These are phyloP conservation scores for Cercospora berteroae DNA, from an alignment of 2,329 filamentous ascomycete species.

Conservation along the genomic window DNA sequence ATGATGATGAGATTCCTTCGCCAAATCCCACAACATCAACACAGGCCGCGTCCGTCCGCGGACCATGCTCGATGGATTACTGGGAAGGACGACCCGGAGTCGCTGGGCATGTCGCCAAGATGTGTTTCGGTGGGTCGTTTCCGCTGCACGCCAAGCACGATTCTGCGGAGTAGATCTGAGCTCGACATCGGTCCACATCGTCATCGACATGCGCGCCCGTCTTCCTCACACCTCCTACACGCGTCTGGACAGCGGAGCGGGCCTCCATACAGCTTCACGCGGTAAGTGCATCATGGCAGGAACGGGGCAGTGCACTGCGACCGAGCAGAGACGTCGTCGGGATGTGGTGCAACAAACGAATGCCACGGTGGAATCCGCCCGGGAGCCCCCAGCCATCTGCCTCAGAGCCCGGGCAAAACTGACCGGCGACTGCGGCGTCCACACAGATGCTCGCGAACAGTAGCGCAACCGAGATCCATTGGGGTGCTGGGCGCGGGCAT, in stretches of 20 bases:
- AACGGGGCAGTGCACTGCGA: background rate
- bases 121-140: conserved; percentile 4
- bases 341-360: background rate
- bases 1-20: background rate
- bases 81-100: conserved; percentile 6
- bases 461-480: background rate
- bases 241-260: background rate
- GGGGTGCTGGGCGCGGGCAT: conserved; percentile 11
- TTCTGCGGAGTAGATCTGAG: conserved; percentile 16
- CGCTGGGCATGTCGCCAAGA: conserved; percentile 9
- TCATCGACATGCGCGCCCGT: conserved; percentile 14
- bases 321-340: background rate
- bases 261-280: background rate
- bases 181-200: conserved; percentile 11
- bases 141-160: conserved; percentile 14
- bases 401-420: conserved; percentile 1
- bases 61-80: background rate
- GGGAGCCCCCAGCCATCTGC: background rate
- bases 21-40: background rate
- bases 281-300: background rate
- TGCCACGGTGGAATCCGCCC: background rate
- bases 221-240: background rate
- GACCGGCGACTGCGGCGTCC: conserved; percentile 3
- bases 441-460: conserved; percentile 6
- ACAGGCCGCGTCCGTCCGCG: conserved; percentile 16